Conservation (phyloP, 768 basidiomycete genomes). For the Coprinellus micaceus region DNA sequence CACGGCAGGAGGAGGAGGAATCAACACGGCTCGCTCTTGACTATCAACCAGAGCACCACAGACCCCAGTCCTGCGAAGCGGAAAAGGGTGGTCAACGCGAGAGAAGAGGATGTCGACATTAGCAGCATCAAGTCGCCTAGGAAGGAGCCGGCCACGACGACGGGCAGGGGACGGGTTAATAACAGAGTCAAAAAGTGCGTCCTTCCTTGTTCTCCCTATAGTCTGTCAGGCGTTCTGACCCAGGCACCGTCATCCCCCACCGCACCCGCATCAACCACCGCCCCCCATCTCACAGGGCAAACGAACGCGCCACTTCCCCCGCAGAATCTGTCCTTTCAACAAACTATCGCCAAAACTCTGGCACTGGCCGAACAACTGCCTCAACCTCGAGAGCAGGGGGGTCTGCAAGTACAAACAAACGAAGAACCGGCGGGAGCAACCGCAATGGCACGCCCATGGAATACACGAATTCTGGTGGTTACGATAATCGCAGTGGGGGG, state of each 20-base stretch:
- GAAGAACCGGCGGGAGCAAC: constrained; percentile 36
- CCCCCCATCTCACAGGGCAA: constrained; percentile 21
- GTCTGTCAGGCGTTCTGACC: too few relatives aligned
- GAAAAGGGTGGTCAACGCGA: constrained; percentile 46
- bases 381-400: constrained; percentile 21
- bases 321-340: constrained; percentile 71
- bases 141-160: constrained; percentile 45
- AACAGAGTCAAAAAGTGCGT: constrained; percentile 61
- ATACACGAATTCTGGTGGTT: constrained; percentile 36
- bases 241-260: too few relatives aligned
- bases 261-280: too few relatives aligned
- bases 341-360: constrained; percentile 56
- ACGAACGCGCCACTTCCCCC: constrained; percentile 64
- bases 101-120: constrained; percentile 65
- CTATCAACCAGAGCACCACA: constrained; percentile 33
- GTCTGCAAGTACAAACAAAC: constrained; percentile 15
- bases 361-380: constrained; percentile 27
- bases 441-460: constrained; percentile 38
- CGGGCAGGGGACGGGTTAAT: constrained; percentile 48
- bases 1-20: constrained; percentile 60
- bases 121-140: constrained; percentile 54
- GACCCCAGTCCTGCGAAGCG: constrained; percentile 66
- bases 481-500: constrained; percentile 20
- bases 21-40: constrained; percentile 52
- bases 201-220: constrained; percentile 4